Evolutionary conservation across 257 asterid species (phyloP), one percentile per base, ranked within the genome.

Genomic region (Nemophila menziesii): DNA sequence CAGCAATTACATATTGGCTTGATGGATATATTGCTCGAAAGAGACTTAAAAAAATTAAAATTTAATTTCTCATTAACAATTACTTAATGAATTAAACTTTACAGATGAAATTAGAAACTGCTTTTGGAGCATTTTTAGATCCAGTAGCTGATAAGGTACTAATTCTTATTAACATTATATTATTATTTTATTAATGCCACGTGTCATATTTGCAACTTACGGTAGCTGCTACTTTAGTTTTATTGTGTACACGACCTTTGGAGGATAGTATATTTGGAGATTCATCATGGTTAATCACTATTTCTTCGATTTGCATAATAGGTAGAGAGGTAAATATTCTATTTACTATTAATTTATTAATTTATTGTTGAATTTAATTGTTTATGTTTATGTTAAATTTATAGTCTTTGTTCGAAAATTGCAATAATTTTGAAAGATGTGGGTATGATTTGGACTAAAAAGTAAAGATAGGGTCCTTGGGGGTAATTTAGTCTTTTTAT

Each of bases 111-210:
- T 64, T 79, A 68, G 94, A 89, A 40, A 79, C 93, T 62, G 78
- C 82, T 5, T 90, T 90, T 70, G 99, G 99, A 56, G 96, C 99
- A 20, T 86, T 90, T 69, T 73, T 90, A 71, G 99, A 90, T 64
- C 99, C 99, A 22, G 99, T 90, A 49, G 99, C 99, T 53, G 99
- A 90, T 65, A 90, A 90, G 99, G 99, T 90, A 63, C 20, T 43
- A 11, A 23, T 14, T 16, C 18, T 12, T 43, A 22, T 27, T 8
- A 39, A 14, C n/a, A n/a, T n/a, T n/a, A n/a, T n/a, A n/a, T n/a
- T n/a, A n/a, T n/a, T n/a, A n/a, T n/a, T n/a, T n/a, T n/a, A n/a
- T n/a, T n/a, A n/a, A n/a, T n/a, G n/a, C n/a, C n/a, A n/a, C n/a
- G n/a, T n/a, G n/a, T n/a, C n/a, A n/a, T n/a, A n/a, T n/a, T n/a